Conservation (phyloP, 2,329 filamentous ascomycete genomes). For the Daldinia eschscholtzii region DNA sequence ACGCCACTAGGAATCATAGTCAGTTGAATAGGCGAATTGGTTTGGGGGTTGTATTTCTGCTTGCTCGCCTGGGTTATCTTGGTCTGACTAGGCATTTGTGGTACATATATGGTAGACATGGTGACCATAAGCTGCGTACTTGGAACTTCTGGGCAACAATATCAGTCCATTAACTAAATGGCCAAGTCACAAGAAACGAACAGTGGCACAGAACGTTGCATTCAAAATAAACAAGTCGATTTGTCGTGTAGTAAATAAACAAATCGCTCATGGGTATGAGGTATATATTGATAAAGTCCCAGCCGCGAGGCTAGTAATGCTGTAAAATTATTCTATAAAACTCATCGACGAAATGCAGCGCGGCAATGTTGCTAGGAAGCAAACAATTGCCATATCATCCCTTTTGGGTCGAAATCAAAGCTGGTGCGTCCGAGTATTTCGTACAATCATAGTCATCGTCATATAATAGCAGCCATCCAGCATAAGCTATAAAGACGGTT, state of each 20-base stretch:
- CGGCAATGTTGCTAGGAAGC: conserved; percentile 1
- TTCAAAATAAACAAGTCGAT: neutral
- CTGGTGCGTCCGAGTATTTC: neutral
- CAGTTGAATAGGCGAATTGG: neutral
- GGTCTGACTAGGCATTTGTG: neutral
- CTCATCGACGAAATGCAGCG: neutral
- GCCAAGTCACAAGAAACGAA: conserved; percentile 1
- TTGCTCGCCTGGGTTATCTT: neutral
- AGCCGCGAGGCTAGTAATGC: conserved; percentile 15
- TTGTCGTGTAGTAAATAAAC: neutral
- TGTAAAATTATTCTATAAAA: conserved; percentile 11
- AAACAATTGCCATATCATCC: conserved; percentile 26
- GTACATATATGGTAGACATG: neutral
- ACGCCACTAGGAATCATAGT: neutral
- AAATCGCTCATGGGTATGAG: neutral
- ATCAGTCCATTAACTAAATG: neutral
- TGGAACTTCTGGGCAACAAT: neutral
- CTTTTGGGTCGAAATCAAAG: conserved; percentile 16
- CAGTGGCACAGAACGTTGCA: neutral
- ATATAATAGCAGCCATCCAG: neutral
- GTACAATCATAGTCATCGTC: conserved; percentile 8
- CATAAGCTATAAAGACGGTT: neutral
- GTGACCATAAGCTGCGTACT: neutral
- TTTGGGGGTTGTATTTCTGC: neutral
- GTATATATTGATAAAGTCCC: neutral